phyloP scores from a whole-genome alignment of 768 basidiomycete genomes.

The Suillus cothurnatus region DNA sequence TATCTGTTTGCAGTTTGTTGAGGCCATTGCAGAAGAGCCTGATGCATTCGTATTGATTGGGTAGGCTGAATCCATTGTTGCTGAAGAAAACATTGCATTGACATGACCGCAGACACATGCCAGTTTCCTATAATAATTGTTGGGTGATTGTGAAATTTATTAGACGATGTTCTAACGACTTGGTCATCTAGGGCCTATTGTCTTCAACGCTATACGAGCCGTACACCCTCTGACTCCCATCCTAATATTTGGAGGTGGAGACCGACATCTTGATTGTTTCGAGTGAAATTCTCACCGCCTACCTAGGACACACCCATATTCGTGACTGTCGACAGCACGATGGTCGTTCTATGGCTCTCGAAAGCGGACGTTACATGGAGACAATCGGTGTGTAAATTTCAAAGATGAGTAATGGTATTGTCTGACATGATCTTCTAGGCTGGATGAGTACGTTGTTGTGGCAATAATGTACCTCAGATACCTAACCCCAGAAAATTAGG shows the following conservation, averaged over 20 bases:
- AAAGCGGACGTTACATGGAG: slow-evolving; percentile 91
- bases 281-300: background rate
- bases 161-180: background rate
- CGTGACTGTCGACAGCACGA: slow-evolving; percentile 76
- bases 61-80: slow-evolving; percentile 35
- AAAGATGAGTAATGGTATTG: background rate
- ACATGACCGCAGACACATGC: slow-evolving; percentile 68
- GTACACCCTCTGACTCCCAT: slow-evolving; percentile 79
- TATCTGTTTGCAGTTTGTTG: slow-evolving; percentile 54
- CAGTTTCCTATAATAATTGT: slow-evolving; percentile 70
- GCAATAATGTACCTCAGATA: background rate
- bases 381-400: slow-evolving; percentile 65
- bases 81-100: background rate
- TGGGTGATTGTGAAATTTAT: slow-evolving; percentile 16
- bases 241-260: slow-evolving; percentile 73
- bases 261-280: background rate
- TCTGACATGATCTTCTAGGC: slow-evolving; percentile 26
- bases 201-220: slow-evolving; percentile 73
- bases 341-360: slow-evolving; percentile 71
- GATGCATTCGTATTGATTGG: slow-evolving; percentile 80
- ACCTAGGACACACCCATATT: slow-evolving; percentile 69
- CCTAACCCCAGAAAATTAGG: slow-evolving; percentile 31
- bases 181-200: slow-evolving; percentile 55
- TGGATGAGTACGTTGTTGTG: slow-evolving; percentile 59
- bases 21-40: slow-evolving; percentile 78